These are phyloP conservation scores for Pseudozyma sp. DNA, from an alignment of 1,284 basidiomycete genomes.

Conservation along the genomic window DNA sequence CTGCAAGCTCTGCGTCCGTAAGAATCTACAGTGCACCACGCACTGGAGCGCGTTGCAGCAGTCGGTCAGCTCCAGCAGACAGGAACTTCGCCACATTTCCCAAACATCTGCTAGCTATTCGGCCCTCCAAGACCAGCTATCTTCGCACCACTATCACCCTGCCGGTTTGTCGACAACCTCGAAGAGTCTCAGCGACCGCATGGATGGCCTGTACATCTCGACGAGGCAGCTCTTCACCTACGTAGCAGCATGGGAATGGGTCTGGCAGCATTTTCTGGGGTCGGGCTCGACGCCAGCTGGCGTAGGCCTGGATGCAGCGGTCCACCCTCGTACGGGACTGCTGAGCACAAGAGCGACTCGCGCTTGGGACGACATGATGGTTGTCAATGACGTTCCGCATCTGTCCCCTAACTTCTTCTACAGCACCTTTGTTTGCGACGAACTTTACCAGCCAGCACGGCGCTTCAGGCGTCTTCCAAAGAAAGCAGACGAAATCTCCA, in stretches of 20 bases:
- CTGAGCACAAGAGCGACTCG: slow-evolving; percentile 16
- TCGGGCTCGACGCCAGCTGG: slow-evolving; percentile 27
- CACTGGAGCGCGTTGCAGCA: slow-evolving; percentile 47
- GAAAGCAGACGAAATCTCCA: slow-evolving; percentile 42
- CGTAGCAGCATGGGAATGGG: slow-evolving; percentile 41
- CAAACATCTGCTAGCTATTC: slow-evolving; percentile 39
- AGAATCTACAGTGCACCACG: slow-evolving; percentile 44
- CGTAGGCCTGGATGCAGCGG: slow-evolving; percentile 29
- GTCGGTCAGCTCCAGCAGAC: slow-evolving; percentile 43
- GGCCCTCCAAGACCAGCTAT: slow-evolving; percentile 45
- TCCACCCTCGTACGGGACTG: slow-evolving; percentile 35
- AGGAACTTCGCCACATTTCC: slow-evolving; percentile 47
- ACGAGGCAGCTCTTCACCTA: slow-evolving; percentile 45
- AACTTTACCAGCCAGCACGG: slow-evolving; percentile 25
- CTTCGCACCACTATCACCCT: slow-evolving; percentile 28
- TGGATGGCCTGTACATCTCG: slow-evolving; percentile 45
- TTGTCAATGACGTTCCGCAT: slow-evolving; percentile 29
- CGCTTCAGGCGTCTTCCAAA: slow-evolving; percentile 34
- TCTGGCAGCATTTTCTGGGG: slow-evolving; percentile 43
- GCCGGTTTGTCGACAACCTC: slow-evolving; percentile 31
- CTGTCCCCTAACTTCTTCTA: slow-evolving; percentile 48
- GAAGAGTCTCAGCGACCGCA: slow-evolving; percentile 28
- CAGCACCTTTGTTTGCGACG: slow-evolving; percentile 42
- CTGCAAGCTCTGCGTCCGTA: slow-evolving; percentile 48
- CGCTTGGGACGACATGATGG: slow-evolving; percentile 42